Evolutionary conservation across 495 filamentous ascomycete species (phyloP).

Genomic region (Hypoxylon lienhwacheense): DNA sequence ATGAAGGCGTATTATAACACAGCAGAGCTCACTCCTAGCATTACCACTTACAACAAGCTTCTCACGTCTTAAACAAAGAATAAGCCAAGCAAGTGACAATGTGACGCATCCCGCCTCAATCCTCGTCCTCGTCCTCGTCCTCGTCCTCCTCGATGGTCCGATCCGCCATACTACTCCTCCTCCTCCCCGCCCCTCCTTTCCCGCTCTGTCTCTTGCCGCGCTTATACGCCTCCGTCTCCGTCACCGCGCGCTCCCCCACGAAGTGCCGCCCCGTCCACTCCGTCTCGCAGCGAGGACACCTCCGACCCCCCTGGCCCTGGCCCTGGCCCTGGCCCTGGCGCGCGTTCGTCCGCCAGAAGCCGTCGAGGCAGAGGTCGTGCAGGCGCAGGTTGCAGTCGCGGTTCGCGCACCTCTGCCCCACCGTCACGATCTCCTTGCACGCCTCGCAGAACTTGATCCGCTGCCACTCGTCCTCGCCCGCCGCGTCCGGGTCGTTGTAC

Average conservation of each 20-base stretch:
- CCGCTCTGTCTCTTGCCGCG: conserved; percentile 42
- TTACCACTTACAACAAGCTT: background rate
- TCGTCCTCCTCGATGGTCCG: conserved; percentile 31
- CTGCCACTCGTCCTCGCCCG: conserved; percentile 57
- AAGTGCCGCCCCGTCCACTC: conserved; percentile 73
- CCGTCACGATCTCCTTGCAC: conserved; percentile 87
- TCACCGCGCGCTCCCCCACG: conserved; percentile 80
- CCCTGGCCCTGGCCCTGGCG: no score
- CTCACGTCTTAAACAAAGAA: background rate
- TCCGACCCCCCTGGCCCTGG: conserved; percentile 50
- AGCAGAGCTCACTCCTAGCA: no score
- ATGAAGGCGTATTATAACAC: no score
- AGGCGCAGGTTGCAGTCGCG: conserved; percentile 67
- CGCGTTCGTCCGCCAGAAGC: conserved; percentile 72
- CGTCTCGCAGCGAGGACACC: conserved; percentile 73
- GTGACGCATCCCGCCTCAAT: conserved; percentile 4
- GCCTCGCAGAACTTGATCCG: conserved; percentile 85
- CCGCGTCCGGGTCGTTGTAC: conserved; percentile 73
- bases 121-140: conserved; percentile 38
- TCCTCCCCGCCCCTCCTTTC: conserved; percentile 27
- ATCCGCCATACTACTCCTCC: conserved; percentile 38
- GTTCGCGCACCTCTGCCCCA: conserved; percentile 79
- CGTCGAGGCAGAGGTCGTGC: conserved; percentile 75
- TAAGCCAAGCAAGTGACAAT: background rate
- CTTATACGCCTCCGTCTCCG: conserved; percentile 51